phyloP scores from a whole-genome alignment of 163 green algal species.

The Chlorella variabilis region DNA sequence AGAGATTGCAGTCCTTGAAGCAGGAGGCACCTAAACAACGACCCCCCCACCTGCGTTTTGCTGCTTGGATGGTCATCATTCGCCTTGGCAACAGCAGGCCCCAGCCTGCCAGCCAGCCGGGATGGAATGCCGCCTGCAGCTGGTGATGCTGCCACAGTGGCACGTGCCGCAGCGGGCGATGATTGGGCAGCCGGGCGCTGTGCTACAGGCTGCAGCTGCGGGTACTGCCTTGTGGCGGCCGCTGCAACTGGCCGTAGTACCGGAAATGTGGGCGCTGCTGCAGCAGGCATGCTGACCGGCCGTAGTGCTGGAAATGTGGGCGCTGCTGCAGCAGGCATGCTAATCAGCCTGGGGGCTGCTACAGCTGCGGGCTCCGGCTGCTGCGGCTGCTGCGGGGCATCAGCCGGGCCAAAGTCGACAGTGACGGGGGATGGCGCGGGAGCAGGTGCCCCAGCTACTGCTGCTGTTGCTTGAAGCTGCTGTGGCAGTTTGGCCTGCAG shows the following conservation, averaged over 20 bases:
- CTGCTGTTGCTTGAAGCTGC: background rate
- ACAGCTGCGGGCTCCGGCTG: background rate
- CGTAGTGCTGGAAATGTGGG: background rate
- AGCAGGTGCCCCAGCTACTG: background rate
- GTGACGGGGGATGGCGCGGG: background rate
- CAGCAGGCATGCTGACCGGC: background rate
- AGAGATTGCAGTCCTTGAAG: too few species aligned
- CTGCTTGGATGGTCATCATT: too few species aligned
- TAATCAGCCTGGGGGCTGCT: background rate
- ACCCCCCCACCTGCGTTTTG: background rate
- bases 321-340: background rate
- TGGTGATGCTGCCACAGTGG: background rate
- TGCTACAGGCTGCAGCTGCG: background rate
- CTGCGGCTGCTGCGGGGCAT: conserved; percentile 1
- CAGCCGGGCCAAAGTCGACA: conserved; percentile 24
- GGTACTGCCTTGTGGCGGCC: background rate
- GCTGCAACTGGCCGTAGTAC: too few species aligned
- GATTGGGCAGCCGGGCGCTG: background rate
- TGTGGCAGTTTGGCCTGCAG: conserved; percentile 18
- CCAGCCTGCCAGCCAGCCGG: conserved; percentile 30
- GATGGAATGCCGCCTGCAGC: conserved; percentile 14
- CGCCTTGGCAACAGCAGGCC: background rate
- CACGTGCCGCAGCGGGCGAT: background rate
- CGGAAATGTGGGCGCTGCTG: too few species aligned
- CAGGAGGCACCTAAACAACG: too few species aligned